Conservation (phyloP, 257 asterid genomes). For the Mitragyna speciosa region DNA sequence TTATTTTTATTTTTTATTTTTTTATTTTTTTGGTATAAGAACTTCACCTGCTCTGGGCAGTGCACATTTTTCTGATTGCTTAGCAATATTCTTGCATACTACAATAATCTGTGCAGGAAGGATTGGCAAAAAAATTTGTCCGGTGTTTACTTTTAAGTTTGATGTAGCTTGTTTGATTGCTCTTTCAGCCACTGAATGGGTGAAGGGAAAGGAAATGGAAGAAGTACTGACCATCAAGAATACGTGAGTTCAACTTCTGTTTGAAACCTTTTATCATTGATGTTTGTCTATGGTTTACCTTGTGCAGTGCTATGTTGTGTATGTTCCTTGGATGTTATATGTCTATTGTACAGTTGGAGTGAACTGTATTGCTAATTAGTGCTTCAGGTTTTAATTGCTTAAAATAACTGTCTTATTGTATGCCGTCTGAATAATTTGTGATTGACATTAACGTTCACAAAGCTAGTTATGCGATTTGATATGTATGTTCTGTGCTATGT, state of each 20-base stretch:
- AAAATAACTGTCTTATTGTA: neutral
- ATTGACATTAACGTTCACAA: neutral
- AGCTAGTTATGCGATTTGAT: neutral
- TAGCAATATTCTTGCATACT: neutral
- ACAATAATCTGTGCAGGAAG: neutral
- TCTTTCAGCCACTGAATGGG: conserved; percentile 88
- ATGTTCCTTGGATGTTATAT: neutral
- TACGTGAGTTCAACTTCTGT: conserved; percentile 52
- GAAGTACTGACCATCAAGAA: conserved; percentile 80
- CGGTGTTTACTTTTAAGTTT: neutral
- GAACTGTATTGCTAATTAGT: neutral
- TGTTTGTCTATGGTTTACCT: neutral
- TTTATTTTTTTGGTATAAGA: neutral
- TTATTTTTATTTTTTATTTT: no score
- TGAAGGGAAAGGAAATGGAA: conserved; percentile 83
- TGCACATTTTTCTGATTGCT: neutral
- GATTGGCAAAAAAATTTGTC: neutral
- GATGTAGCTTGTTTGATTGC: neutral
- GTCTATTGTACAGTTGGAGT: neutral
- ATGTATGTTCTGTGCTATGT: neutral
- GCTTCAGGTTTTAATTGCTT: neutral
- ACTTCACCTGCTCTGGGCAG: neutral
- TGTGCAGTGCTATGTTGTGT: neutral
- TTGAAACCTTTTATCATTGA: conserved; percentile 5
- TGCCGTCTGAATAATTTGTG: neutral